Percentiles rank a stretch among this genome's conserved stretches.
Conservation (phyloP, 345 rosid genomes). For the Ceriops zippeliana region DNA sequence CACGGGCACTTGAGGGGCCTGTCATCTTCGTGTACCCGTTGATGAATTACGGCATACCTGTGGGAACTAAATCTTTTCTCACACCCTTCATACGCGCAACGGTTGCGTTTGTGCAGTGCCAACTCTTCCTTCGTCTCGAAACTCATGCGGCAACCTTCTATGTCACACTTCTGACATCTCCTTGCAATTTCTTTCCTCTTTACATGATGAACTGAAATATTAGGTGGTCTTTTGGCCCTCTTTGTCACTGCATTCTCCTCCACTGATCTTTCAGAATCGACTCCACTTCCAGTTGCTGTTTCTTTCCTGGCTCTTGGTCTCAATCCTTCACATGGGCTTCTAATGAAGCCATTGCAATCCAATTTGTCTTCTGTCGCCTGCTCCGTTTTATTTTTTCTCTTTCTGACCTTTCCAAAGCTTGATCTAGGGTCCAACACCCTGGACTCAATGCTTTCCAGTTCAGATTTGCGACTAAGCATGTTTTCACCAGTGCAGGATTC, state of each 20-base stretch:
- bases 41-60: conserved; percentile 72
- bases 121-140: conserved; percentile 68
- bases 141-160: conserved; percentile 86
- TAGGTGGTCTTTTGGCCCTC: conserved; percentile 35
- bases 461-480: conserved; percentile 22
- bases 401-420: conserved; percentile 38
- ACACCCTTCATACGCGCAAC: conserved; percentile 78
- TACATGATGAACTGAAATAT: conserved; percentile 21
- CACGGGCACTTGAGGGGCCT: conserved; percentile 86
- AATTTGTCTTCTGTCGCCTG: conserved; percentile 31
- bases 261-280: conserved; percentile 18
- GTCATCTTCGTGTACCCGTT: conserved; percentile 84
- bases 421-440: conserved; percentile 16
- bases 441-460: conserved; percentile 21
- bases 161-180: conserved; percentile 50
- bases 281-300: conserved; percentile 19
- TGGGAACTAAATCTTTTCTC: conserved; percentile 81
- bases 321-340: conserved; percentile 97
- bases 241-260: conserved; percentile 36
- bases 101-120: conserved; percentile 62
- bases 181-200: conserved; percentile 32
- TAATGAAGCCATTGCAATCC: conserved; percentile 48
- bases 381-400: conserved; percentile 52
- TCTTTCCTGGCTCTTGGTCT: conserved; percentile 67
- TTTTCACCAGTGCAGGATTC: conserved; percentile 30